A percentile compares a stretch with the other conserved stretches of the same genome.
phyloP scores from a whole-genome alignment of 106 monocot genomes.

The Dendrobium catenatum region DNA sequence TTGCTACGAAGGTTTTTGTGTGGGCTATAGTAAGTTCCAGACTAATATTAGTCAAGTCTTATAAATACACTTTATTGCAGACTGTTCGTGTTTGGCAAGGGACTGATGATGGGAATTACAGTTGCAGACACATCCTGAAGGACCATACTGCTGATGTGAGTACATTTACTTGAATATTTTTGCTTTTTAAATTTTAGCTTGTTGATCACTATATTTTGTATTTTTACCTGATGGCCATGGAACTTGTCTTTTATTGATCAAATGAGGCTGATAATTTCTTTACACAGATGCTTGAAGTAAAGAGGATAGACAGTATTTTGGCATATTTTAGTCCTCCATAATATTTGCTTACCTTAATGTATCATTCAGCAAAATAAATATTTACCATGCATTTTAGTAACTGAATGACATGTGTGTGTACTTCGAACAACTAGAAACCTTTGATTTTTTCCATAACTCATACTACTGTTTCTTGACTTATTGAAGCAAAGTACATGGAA shows the following conservation, averaged over 20 bases:
- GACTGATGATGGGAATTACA: slow-evolving; percentile 70
- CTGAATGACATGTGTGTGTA: neutral
- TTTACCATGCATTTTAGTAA: neutral
- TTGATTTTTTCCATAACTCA: neutral
- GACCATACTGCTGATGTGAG: slow-evolving; percentile 89
- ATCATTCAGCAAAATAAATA: neutral
- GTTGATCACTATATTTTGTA: neutral
- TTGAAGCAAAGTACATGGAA: neutral
- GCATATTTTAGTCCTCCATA: neutral
- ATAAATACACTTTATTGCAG: slow-evolving; percentile 30
- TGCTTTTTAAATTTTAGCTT: neutral
- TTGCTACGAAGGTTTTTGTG: neutral
- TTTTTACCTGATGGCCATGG: neutral
- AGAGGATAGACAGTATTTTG: neutral
- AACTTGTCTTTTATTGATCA: neutral
- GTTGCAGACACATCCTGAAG: slow-evolving; percentile 62
- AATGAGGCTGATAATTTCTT: neutral
- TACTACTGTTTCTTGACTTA: neutral
- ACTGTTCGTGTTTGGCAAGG: slow-evolving; percentile 97
- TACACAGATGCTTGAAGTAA: neutral
- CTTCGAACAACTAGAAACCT: neutral
- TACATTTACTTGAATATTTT: neutral
- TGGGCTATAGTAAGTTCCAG: neutral
- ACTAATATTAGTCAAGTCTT: neutral
- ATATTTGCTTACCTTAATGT: neutral